Base-by-base conservation (phyloP, 2,329 filamentous ascomycete genomes). In the Talaromyces piceae region DNA sequence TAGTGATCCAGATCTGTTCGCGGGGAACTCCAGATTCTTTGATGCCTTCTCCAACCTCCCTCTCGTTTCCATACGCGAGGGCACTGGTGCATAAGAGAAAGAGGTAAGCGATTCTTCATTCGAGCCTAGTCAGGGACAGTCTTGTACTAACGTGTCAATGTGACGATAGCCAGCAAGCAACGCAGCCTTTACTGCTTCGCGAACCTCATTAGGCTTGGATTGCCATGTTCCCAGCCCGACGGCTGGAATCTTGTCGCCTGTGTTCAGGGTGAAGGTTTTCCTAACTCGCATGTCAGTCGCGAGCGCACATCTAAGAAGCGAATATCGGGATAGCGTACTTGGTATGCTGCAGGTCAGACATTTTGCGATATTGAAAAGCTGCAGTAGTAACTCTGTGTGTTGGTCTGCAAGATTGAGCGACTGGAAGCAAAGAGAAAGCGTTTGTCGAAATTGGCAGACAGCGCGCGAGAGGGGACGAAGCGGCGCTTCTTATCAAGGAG, bases 1-100 rank as follows among this genome's bases (percentile, higher is more conserved):
- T 82, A n/a, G 80, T 83, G 59, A 87, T 74, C 71, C 85, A 87
- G 63, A 87, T 74, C 57, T 86, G 76, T 30, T 79, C 74, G 49
- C 84, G 77, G 57, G 83, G 83, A 13, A 88, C 77, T 51, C 85
- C 77, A 9, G 81, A 82, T 58, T 84, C 78, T 59, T 74, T 78
- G 63, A 88, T 81, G 48, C 82, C 85, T 54, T 78, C 70, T 13
- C 83, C 85, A 1, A 86, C 83, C 56, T 85, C 83, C 47, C 75
- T 76, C 66, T 86, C 84, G 59, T 86, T 88, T 54, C 76, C 74
- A 62, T 86, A 86, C 64, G 65, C 67, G 54, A 69, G 61, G 26
- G 67, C 67, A 53, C 63, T 65, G 57, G 57, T 18, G 5, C n/a
- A 27, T 26, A 31, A 6, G n/a, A 26, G 8, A 20, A 30, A 20